Percentiles rank a stretch among this genome's conserved stretches.
Conservation (phyloP, 257 asterid species). For the Lavandula angustifolia region DNA sequence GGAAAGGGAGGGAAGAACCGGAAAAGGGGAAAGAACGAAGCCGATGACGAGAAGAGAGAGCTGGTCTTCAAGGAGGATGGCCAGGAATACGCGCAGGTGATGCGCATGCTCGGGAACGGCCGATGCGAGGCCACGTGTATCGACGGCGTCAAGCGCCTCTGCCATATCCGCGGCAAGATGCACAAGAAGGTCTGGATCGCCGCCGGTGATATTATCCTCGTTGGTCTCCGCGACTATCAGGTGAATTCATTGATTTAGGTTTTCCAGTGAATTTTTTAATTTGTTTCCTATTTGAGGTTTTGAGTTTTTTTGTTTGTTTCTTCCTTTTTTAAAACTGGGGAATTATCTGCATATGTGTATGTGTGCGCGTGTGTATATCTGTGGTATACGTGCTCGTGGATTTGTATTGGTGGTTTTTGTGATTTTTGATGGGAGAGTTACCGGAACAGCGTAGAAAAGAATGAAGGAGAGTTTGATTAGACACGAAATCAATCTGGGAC, state of each 20-base stretch:
- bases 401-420: neutral
- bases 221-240: constrained; percentile 94
- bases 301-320: neutral
- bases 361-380: neutral
- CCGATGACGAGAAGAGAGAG: constrained; percentile 95
- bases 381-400: neutral
- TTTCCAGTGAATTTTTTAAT: neutral
- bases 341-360: neutral
- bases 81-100: constrained; percentile 92
- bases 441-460: too few relatives aligned
- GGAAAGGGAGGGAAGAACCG: constrained; percentile 99
- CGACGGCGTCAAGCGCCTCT: constrained; percentile 82
- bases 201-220: constrained; percentile 93
- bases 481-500: too few relatives aligned
- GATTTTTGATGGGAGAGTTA: too few relatives aligned
- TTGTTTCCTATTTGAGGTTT: neutral
- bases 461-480: too few relatives aligned
- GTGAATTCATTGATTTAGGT: constrained; percentile 25
- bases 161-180: constrained; percentile 97
- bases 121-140: constrained; percentile 88
- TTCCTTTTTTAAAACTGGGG: neutral
- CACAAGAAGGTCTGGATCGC: constrained; percentile 98
- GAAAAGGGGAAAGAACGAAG: constrained; percentile 96
- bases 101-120: constrained; percentile 92
- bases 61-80: constrained; percentile 94